Evolutionary conservation across 73 alveolate genomes (phyloP).

Genomic region (Diophrys appendiculata): DNA sequence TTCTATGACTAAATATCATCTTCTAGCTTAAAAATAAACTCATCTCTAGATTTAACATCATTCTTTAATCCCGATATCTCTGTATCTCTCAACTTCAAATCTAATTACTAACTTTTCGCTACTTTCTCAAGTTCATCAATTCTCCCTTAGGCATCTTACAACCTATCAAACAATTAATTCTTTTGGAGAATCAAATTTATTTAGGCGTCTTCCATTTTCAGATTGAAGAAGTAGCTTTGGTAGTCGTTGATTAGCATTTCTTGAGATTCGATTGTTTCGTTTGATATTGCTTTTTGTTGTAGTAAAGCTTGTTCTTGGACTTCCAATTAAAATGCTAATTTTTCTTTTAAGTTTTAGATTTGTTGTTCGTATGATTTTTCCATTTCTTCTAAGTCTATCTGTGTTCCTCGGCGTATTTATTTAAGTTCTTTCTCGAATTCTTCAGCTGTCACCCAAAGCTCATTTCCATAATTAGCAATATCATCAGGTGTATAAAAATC

Average conservation of each 20-base stretch:
- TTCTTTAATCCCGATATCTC: neutral
- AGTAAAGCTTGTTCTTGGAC: neutral
- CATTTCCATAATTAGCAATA: neutral
- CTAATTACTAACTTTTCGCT: neutral
- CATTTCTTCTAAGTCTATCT: neutral
- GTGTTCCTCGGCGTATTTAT: neutral
- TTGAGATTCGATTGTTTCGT: neutral
- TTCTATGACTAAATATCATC: neutral
- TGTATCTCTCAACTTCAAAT: neutral
- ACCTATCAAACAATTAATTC: neutral
- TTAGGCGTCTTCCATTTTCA: neutral
- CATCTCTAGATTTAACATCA: neutral
- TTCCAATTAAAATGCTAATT: neutral
- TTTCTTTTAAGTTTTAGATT: neutral
- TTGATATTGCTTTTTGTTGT: neutral
- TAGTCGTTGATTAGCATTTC: neutral
- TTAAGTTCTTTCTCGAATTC: conserved; percentile 1
- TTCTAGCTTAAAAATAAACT: too few relatives aligned
- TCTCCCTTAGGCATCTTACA: neutral
- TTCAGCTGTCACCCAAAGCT: conserved; percentile 8
- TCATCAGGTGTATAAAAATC: neutral
- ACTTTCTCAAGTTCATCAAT: neutral
- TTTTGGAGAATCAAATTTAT: neutral
- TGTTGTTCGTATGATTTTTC: neutral
- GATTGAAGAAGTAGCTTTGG: neutral